Percentiles rank a stretch among this genome's conserved stretches.
Conservation (phyloP, 1,284 basidiomycete genomes). For the Cryptococcus sp. region DNA sequence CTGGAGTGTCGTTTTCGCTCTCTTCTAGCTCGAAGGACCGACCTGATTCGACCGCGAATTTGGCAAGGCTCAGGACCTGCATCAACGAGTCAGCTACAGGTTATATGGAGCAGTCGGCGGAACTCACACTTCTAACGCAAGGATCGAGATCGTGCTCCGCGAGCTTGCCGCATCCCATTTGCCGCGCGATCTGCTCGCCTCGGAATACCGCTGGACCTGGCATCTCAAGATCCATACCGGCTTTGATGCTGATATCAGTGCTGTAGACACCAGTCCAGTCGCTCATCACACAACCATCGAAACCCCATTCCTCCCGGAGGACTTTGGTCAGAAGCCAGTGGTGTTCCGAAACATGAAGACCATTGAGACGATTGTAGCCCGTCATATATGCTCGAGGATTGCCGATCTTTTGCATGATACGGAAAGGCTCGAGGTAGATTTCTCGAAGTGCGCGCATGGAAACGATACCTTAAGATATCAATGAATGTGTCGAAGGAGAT, state of each 20-base stretch:
- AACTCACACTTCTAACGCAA: no score
- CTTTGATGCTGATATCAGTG: slow-evolving; percentile 53
- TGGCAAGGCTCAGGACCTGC: slow-evolving; percentile 23
- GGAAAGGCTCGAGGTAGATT: slow-evolving; percentile 76
- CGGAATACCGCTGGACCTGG: slow-evolving; percentile 49
- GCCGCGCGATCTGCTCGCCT: slow-evolving; percentile 42
- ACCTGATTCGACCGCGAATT: slow-evolving; percentile 23
- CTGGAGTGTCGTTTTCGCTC: background rate
- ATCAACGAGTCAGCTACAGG: background rate
- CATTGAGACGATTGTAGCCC: slow-evolving; percentile 58
- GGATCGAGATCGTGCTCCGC: slow-evolving; percentile 61
- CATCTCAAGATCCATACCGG: slow-evolving; percentile 68
- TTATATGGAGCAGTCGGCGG: slow-evolving; percentile 44
- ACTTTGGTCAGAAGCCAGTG: slow-evolving; percentile 59
- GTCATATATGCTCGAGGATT: slow-evolving; percentile 5
- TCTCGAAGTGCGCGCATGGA: slow-evolving; percentile 75
- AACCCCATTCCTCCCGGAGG: slow-evolving; percentile 55
- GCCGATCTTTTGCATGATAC: background rate
- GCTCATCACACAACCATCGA: background rate
- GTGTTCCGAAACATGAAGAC: slow-evolving; percentile 67
- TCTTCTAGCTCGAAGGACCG: slow-evolving; percentile 41
- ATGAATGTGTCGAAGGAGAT: no score
- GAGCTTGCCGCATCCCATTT: slow-evolving; percentile 61
- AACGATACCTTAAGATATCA: no score
- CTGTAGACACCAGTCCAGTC: background rate